A percentile compares a stretch with the other conserved stretches of the same genome.
phyloP scores from a whole-genome alignment of 768 basidiomycete genomes.

The Fistulinella prunicolor region DNA sequence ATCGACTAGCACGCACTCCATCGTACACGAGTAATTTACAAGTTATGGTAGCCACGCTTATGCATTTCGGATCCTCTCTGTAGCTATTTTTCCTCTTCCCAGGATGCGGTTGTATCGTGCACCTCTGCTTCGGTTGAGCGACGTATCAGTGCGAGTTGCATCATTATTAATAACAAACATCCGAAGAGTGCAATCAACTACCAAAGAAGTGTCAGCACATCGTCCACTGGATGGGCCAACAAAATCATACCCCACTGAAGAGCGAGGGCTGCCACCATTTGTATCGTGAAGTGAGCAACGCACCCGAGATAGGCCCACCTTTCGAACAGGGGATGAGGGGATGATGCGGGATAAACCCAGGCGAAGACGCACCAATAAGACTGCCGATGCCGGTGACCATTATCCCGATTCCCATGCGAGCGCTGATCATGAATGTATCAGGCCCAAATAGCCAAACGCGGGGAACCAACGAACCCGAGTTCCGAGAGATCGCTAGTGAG shows the following conservation, averaged over 20 bases:
- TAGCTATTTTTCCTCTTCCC: neutral
- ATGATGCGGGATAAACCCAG: neutral
- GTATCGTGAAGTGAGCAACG: constrained; percentile 48
- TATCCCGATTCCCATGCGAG: constrained; percentile 25
- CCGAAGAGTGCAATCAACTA: constrained; percentile 9
- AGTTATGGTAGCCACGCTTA: neutral
- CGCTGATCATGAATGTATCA: constrained; percentile 12
- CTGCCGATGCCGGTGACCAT: constrained; percentile 12
- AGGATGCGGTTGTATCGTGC: neutral
- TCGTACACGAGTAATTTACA: neutral
- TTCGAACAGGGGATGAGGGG: neutral
- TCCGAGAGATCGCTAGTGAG: constrained; percentile 46
- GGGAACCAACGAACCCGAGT: constrained; percentile 38
- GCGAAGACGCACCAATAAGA: constrained; percentile 19
- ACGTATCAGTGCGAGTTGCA: constrained; percentile 9
- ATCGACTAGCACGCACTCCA: neutral
- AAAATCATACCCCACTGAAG: constrained; percentile 41
- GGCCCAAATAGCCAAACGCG: neutral
- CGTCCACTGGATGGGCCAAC: neutral
- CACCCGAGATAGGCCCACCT: constrained; percentile 59
- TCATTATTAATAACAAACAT: neutral
- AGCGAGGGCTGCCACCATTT: constrained; percentile 56
- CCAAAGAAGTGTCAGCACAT: neutral
- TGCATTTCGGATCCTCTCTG: too few species aligned
- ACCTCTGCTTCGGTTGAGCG: too few species aligned